Evolutionary conservation across 2,329 filamentous ascomycete genomes (phyloP), one percentile per base, ranked within the genome.

Genomic region (Curvularia spicifera): DNA sequence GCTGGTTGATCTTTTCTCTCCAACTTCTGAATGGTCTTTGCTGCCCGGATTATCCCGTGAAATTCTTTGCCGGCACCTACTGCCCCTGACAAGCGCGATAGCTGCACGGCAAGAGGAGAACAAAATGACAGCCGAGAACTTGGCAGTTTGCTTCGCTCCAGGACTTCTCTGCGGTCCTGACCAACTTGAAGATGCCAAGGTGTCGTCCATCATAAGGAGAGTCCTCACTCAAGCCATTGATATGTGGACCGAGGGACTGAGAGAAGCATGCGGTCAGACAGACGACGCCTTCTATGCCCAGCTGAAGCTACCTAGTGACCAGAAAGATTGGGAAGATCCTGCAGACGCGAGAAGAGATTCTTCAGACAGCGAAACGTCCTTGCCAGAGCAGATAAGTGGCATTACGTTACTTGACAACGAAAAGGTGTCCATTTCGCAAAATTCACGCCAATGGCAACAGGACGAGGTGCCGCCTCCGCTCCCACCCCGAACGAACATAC

Each of bases 121-220:
- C 72, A 84, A 83, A 63, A 86, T 86, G 84, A 82, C 76, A 3
- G 69, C 83, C 0, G 80, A 81, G 46, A 85, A 85, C 48, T 66
- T 86, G 35, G 80, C 82, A 13, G 82, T 85, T 6, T 84, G 82
- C 65, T 82, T 85, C 65, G 81, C 81, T 2, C 83, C 83, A 37
- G 79, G 81, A 39, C 70, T 86, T 4, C 67, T 85, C 12, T 79
- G 80, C 60, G 83, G 83, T 0, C 79, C 81, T 3, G 81, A 86
- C 67, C 82, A 84, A 63, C 72, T 84, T 39, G 81, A 84, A 59
- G 84, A 86, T 60, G 82, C 81, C 0, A 84, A 82, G 63, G 80
- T 84, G 69, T 82, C 82, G 3, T 79, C 77, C 1, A 80, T 84
- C 15, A 74, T 85, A n/a, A 76, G 80, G 20, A 78, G 79, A 12